Evolutionary conservation across 1,284 basidiomycete genomes (phyloP).

Genomic region (Cryptococcus depauperatus): DNA sequence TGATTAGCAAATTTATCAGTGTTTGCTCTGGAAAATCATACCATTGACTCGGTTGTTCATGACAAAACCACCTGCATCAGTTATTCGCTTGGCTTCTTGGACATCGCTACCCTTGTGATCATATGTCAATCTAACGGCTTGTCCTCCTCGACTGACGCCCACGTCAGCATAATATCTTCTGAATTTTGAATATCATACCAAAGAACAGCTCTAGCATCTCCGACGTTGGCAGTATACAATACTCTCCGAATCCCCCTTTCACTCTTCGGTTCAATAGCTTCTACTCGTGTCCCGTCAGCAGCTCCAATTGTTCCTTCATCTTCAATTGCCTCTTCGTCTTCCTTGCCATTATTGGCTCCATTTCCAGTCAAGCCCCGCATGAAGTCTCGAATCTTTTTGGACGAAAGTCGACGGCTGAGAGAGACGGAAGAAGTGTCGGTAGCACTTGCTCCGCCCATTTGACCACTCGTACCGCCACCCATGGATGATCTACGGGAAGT

Average conservation of each 20-base stretch:
- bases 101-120: slow-evolving; percentile 98
- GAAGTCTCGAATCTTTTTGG: slow-evolving; percentile 40
- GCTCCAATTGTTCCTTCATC: slow-evolving; percentile 16
- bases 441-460: slow-evolving; percentile 16
- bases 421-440: background rate
- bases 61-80: slow-evolving; percentile 94
- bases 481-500: slow-evolving; percentile 23
- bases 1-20: background rate
- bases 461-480: slow-evolving; percentile 21
- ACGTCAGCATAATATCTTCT: background rate
- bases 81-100: slow-evolving; percentile 95
- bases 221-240: slow-evolving; percentile 93
- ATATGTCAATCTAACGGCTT: slow-evolving; percentile 88
- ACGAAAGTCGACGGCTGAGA: slow-evolving; percentile 29
- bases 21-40: slow-evolving; percentile 6
- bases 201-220: slow-evolving; percentile 50
- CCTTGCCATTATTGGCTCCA: slow-evolving; percentile 20
- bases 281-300: slow-evolving; percentile 31
- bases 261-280: slow-evolving; percentile 39
- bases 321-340: slow-evolving; percentile 19
- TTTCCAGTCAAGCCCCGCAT: slow-evolving; percentile 31
- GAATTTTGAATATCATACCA: slow-evolving; percentile 23
- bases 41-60: slow-evolving; percentile 97
- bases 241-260: slow-evolving; percentile 55
- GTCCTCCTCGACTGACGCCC: slow-evolving; percentile 60